Evolutionary conservation across 2,329 filamentous ascomycete genomes (phyloP).

Genomic region (Sporothrix globosa): DNA sequence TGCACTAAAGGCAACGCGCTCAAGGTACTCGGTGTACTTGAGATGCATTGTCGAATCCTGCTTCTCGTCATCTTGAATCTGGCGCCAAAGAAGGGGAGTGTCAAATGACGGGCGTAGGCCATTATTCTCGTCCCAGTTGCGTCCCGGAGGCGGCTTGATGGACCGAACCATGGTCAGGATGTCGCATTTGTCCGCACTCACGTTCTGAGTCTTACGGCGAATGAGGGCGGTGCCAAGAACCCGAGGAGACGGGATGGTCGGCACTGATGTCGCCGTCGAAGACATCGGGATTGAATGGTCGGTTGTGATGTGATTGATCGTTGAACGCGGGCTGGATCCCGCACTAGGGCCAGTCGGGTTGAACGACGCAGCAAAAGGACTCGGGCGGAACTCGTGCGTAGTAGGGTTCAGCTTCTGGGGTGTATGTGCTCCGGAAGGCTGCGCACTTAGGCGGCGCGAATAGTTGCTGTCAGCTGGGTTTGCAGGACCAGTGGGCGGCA

Average conservation of each 20-base stretch:
- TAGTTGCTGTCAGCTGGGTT: conserved; percentile 58
- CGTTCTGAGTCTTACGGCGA: conserved; percentile 70
- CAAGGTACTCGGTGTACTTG: conserved; percentile 79
- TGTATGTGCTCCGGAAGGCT: conserved; percentile 52
- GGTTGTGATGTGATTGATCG: conserved; percentile 52
- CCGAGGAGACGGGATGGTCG: conserved; percentile 29
- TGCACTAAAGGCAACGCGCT: conserved; percentile 61
- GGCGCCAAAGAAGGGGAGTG: conserved; percentile 83
- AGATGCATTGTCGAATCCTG: conserved; percentile 63
- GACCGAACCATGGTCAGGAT: conserved; percentile 60
- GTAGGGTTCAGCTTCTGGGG: conserved; percentile 65
- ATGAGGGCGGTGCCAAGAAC: conserved; percentile 48
- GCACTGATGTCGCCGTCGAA: conserved; percentile 6
- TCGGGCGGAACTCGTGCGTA: conserved; percentile 81
- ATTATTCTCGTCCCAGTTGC: conserved; percentile 73
- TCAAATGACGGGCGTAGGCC: conserved; percentile 84
- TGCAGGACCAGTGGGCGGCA: conserved; percentile 74
- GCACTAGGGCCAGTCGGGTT: conserved; percentile 71
- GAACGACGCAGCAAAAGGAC: conserved; percentile 77
- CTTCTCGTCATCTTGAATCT: conserved; percentile 74
- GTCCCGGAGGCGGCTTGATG: conserved; percentile 55
- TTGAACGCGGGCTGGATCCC: conserved; percentile 71
- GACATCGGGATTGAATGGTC: conserved; percentile 36
- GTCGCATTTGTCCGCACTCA: conserved; percentile 70
- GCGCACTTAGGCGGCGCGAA: conserved; percentile 57